These are phyloP conservation scores for Rhododendron mucronatum DNA, from an alignment of 148 eudicot species.

Conservation along the genomic window DNA sequence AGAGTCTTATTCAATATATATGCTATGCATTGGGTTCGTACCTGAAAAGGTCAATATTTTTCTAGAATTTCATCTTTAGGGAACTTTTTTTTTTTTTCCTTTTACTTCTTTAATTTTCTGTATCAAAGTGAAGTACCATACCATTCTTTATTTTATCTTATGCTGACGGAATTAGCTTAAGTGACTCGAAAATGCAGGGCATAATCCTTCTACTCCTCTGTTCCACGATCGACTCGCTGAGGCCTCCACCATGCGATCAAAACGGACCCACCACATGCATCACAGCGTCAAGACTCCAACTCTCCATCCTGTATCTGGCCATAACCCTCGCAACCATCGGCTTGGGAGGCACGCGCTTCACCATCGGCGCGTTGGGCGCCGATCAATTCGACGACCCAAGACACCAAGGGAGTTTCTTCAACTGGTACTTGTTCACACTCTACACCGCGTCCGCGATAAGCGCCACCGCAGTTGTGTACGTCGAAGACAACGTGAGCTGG, in stretches of 20 bases:
- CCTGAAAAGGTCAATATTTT: too few relatives aligned
- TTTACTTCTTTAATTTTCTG: too few relatives aligned
- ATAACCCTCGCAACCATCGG: conserved; percentile 30
- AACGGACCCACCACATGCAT: conserved; percentile 18
- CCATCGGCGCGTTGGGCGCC: conserved; percentile 41
- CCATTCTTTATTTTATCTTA: too few relatives aligned
- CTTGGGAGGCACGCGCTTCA: conserved; percentile 39
- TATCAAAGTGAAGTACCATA: too few relatives aligned
- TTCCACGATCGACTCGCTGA: conserved; percentile 21
- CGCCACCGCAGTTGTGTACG: conserved; percentile 30
- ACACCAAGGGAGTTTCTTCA: conserved; percentile 35
- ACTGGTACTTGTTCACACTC: conserved; percentile 31
- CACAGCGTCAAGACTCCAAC: conserved; percentile 26
- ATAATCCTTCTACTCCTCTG: conserved; percentile 23
- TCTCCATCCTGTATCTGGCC: conserved; percentile 20
- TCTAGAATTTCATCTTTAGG: too few relatives aligned
- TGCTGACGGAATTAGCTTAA: background rate
- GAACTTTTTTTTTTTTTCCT: too few relatives aligned
- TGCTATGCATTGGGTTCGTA: too few relatives aligned
- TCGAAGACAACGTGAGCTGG: conserved; percentile 46
- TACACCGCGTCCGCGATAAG: conserved; percentile 20
- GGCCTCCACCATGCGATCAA: conserved; percentile 23
- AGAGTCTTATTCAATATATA: too few relatives aligned
- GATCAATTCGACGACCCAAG: conserved; percentile 26
- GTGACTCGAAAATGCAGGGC: conserved; percentile 21